These are phyloP conservation scores for Ocimum tenuiflorum DNA, from an alignment of 257 asterid genomes.

Conservation along the genomic window DNA sequence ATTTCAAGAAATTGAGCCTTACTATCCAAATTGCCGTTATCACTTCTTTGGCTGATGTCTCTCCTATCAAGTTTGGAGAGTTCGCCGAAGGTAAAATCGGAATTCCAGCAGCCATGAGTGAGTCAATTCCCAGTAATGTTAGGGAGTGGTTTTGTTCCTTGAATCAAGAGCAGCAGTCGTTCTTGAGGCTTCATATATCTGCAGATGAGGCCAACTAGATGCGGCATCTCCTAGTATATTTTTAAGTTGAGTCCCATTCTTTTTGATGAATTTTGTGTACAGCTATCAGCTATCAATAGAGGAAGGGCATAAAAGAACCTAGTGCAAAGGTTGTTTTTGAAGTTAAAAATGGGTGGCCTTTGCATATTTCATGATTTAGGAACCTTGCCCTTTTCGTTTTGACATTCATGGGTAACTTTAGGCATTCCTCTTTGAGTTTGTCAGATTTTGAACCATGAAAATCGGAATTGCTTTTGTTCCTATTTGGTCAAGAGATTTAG, in stretches of 20 bases:
- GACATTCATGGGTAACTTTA: too few relatives aligned
- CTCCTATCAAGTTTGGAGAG: conserved; percentile 43
- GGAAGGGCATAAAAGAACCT: neutral
- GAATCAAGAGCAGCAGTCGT: conserved; percentile 49
- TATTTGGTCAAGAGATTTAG: too few relatives aligned
- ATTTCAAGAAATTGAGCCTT: conserved; percentile 28
- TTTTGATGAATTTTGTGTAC: conserved; percentile 2
- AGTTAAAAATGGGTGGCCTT: too few relatives aligned
- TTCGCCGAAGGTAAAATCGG: conserved; percentile 25
- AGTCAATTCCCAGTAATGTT: conserved; percentile 30
- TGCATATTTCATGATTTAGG: too few relatives aligned
- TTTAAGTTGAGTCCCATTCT: neutral
- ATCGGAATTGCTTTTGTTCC: too few relatives aligned
- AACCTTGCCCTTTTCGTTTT: neutral
- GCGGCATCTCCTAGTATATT: neutral
- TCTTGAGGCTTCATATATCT: conserved; percentile 35
- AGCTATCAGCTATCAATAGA: too few relatives aligned
- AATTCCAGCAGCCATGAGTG: conserved; percentile 20
- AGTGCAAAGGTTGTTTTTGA: neutral
- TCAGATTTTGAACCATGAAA: too few relatives aligned
- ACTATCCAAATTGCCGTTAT: conserved; percentile 40
- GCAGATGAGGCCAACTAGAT: conserved; percentile 9
- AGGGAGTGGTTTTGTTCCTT: conserved; percentile 60
- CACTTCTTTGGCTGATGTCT: conserved; percentile 42
- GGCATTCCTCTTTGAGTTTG: too few relatives aligned